Percentiles rank a stretch among this genome's conserved stretches.
These are phyloP conservation scores for Babesia gibsoni DNA, from an alignment of 169 alveolate species.

Conservation along the genomic window DNA sequence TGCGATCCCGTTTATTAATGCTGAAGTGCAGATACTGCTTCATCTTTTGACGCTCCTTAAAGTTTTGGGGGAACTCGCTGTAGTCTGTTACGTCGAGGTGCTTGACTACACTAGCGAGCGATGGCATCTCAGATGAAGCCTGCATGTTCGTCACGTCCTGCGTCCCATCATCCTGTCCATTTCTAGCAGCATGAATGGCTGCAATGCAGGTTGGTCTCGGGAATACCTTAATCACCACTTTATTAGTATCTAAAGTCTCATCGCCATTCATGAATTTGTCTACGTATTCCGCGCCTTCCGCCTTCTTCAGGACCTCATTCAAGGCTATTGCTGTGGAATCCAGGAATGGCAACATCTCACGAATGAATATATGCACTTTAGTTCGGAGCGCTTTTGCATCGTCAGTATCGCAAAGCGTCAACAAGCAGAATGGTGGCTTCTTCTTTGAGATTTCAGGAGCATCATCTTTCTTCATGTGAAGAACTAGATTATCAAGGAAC, in stretches of 20 bases:
- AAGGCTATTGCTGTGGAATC: constrained; percentile 26
- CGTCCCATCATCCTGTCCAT: neutral
- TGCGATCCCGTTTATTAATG: constrained; percentile 85
- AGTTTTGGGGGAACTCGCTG: constrained; percentile 14
- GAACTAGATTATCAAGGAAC: constrained; percentile 11
- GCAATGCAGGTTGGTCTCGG: constrained; percentile 16
- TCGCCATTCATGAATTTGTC: neutral
- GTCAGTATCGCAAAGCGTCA: constrained; percentile 3
- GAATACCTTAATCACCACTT: constrained; percentile 7
- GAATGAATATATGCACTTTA: constrained; percentile 28
- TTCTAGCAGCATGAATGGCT: neutral
- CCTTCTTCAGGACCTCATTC: neutral
- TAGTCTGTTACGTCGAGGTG: constrained; percentile 51
- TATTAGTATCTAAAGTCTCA: neutral
- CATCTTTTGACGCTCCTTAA: constrained; percentile 28
- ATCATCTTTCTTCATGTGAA: constrained; percentile 5
- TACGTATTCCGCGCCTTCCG: neutral
- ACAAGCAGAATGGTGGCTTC: constrained; percentile 28
- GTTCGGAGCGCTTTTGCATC: constrained; percentile 28
- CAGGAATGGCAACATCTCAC: constrained; percentile 50
- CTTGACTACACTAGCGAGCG: constrained; percentile 40
- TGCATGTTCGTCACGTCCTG: constrained; percentile 6
- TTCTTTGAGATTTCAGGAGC: neutral
- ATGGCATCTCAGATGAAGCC: constrained; percentile 15
- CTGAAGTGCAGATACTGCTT: constrained; percentile 71